Base-by-base conservation (phyloP, 2,329 filamentous ascomycete genomes). In the Claviceps capensis region DNA sequence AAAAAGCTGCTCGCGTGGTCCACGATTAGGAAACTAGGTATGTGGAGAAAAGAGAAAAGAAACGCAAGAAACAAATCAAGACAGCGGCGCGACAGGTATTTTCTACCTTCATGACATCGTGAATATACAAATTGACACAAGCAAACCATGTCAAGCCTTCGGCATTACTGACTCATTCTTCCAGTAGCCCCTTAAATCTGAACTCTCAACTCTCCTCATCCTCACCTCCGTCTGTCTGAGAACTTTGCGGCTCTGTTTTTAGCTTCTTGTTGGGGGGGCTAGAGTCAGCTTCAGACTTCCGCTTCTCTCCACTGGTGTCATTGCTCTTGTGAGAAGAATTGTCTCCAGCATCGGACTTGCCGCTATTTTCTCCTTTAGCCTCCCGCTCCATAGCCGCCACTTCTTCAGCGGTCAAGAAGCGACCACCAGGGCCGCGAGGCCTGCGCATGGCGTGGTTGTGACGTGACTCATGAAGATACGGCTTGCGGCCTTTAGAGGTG, bases 401-500 rank as follows among this genome's bases (percentile, higher is more conserved):
- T 67, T 98, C 93, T 53, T 97, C 93, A 1, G 93, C 91, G 0
- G 93, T 98, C 66, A 98, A 72, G 75, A 98, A 98, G 23, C 93
- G 84, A 22, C 93, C 93, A 50, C 93, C 93, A 0, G 93, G 93
- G 16, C 93, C 93, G 65, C 93, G 82, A 30, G 93, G 93, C 61
- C 93, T 77, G 53, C 93, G 83, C 93, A 98, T 98, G 9, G 93
- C 93, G 68, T 98, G 93, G 64, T 97, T 97, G 68, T 98, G 93
- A 63, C 93, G 80, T 26, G 91, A 97, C 66, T 98, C 93, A 70
- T 98, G 93, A 36, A 98, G 77, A 63, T 98, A 98, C 3, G 93
- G 93, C 70, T 96, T 97, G 38, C 93, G 82, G 26, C 91, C 91
- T 70, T 98, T 98, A 9, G 86, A 94, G 0, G 93, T 97, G 53